These are phyloP conservation scores for Pleoardoris graminearum DNA, from an alignment of 2,329 filamentous ascomycete species.

Conservation along the genomic window DNA sequence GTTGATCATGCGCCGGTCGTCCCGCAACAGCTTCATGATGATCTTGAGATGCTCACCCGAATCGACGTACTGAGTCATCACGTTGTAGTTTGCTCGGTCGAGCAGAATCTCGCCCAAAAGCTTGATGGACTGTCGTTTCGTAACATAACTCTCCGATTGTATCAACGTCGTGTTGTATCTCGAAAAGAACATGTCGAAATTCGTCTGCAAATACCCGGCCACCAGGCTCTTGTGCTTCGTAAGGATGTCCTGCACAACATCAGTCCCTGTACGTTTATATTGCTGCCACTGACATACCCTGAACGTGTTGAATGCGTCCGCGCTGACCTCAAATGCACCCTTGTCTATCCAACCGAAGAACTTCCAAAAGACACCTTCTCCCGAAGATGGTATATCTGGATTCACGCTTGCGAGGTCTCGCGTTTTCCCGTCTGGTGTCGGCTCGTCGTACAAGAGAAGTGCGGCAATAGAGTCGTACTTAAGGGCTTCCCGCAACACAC, in stretches of 20 bases:
- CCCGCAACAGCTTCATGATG: slow-evolving; percentile 94
- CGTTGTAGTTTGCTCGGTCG: slow-evolving; percentile 93
- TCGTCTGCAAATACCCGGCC: slow-evolving; percentile 81
- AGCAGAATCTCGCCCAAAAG: slow-evolving; percentile 91
- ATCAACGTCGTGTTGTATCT: slow-evolving; percentile 87
- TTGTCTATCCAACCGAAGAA: slow-evolving; percentile 98
- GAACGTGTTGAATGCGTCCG: slow-evolving; percentile 97
- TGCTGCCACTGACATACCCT: slow-evolving; percentile 59
- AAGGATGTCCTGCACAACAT: slow-evolving; percentile 71
- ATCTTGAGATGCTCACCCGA: slow-evolving; percentile 95
- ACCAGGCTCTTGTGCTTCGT: slow-evolving; percentile 93
- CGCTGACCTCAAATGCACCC: slow-evolving; percentile 93
- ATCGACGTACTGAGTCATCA: slow-evolving; percentile 98
- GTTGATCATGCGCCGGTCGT: slow-evolving; percentile 98
- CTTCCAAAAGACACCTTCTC: slow-evolving; percentile 88
- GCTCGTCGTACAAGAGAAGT: slow-evolving; percentile 91
- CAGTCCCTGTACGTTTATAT: slow-evolving; percentile 14
- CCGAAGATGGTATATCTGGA: slow-evolving; percentile 72
- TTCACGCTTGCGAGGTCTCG: slow-evolving; percentile 79
- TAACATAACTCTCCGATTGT: slow-evolving; percentile 94
- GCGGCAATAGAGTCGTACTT: slow-evolving; percentile 91
- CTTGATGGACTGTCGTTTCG: slow-evolving; percentile 97
- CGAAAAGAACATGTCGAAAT: slow-evolving; percentile 91
- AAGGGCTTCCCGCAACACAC: slow-evolving; percentile 82
- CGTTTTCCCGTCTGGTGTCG: slow-evolving; percentile 70